A percentile compares a stretch with the other conserved stretches of the same genome.
These are phyloP conservation scores for Abrus pulchellus DNA, from an alignment of 306 rosid species.

Conservation along the genomic window DNA sequence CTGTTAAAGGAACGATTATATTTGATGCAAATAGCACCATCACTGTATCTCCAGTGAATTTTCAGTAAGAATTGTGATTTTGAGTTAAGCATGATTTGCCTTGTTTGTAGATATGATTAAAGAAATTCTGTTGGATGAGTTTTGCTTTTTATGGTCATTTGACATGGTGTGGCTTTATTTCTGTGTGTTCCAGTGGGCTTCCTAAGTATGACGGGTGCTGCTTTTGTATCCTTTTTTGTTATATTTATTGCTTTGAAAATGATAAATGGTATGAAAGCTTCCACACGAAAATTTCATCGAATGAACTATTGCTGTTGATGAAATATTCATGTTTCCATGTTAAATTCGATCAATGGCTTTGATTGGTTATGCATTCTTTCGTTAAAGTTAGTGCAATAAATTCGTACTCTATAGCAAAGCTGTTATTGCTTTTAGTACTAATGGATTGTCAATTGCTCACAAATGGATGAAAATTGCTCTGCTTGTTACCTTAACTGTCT, in stretches of 20 bases:
- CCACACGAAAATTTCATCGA: too few relatives aligned
- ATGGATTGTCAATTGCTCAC: not conserved
- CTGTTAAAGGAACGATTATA: conserved; percentile 81
- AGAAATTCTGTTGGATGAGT: not conserved
- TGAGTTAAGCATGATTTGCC: conserved; percentile 1
- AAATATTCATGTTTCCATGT: too few relatives aligned
- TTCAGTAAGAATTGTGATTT: conserved; percentile 74
- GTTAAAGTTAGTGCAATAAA: too few relatives aligned
- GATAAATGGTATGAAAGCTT: too few relatives aligned
- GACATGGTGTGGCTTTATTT: conserved; percentile 39
- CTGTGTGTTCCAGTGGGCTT: conserved; percentile 69
- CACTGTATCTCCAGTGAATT: conserved; percentile 91
- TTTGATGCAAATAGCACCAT: conserved; percentile 95
- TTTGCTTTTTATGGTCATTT: conserved; percentile 35
- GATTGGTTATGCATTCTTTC: too few relatives aligned
- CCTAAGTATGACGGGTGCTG: conserved; percentile 98
- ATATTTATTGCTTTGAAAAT: conserved; percentile 6
- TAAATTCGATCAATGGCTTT: too few relatives aligned
- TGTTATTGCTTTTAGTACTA: conserved; percentile 8
- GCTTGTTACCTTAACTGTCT: conserved; percentile 57
- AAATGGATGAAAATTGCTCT: conserved; percentile 9
- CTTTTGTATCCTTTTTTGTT: conserved; percentile 79
- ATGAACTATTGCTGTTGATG: too few relatives aligned
- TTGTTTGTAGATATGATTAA: conserved; percentile 7
- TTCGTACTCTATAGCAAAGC: too few relatives aligned